These are phyloP conservation scores for Xerocomus brunneocitrinus DNA, from an alignment of 768 basidiomycete genomes.

Conservation along the genomic window DNA sequence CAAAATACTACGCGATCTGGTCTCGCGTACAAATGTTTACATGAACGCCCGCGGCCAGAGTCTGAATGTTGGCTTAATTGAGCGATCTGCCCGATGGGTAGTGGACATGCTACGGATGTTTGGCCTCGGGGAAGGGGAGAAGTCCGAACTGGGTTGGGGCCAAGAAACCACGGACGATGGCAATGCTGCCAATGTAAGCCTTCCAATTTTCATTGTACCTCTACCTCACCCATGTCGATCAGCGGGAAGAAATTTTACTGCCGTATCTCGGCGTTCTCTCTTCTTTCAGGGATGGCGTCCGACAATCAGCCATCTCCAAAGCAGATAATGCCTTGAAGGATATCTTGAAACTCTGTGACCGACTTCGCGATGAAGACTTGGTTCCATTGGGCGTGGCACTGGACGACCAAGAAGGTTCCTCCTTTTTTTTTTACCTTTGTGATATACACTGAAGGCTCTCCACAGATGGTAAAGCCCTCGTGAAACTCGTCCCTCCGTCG, in stretches of 20 bases:
- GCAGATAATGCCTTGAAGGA: slow-evolving; percentile 64
- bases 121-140: slow-evolving; percentile 70
- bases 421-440: background rate
- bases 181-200: slow-evolving; percentile 43
- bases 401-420: slow-evolving; percentile 89
- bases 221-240: slow-evolving; percentile 1
- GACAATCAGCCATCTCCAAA: slow-evolving; percentile 73
- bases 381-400: slow-evolving; percentile 93
- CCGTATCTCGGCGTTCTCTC: slow-evolving; percentile 85
- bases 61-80: slow-evolving; percentile 59
- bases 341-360: slow-evolving; percentile 83
- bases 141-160: slow-evolving; percentile 81
- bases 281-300: slow-evolving; percentile 86
- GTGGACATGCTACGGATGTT: slow-evolving; percentile 74
- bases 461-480: slow-evolving; percentile 88
- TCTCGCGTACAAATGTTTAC: slow-evolving; percentile 85
- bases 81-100: slow-evolving; percentile 62
- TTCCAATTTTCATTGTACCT: background rate
- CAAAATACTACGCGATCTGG: slow-evolving; percentile 69
- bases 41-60: slow-evolving; percentile 61
- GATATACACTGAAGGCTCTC: background rate
- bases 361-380: slow-evolving; percentile 82
- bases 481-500: slow-evolving; percentile 83
- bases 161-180: slow-evolving; percentile 44
- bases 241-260: slow-evolving; percentile 85